phyloP scores from a whole-genome alignment of 2,329 filamentous ascomycete genomes.

The Neoscytalidium dimidiatum region DNA sequence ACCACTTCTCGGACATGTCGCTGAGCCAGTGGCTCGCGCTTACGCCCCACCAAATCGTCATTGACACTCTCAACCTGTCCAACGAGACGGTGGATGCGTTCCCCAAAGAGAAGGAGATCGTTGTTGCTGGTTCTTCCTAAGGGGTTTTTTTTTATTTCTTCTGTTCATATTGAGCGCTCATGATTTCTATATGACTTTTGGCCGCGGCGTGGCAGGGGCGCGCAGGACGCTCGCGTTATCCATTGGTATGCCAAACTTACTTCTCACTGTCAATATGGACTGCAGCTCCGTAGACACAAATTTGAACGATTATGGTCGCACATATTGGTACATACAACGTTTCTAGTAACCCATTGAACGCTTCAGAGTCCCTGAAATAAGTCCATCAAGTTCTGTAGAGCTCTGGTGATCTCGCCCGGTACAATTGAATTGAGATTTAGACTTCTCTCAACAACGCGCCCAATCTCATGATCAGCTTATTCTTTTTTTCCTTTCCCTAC shows the following conservation, averaged over 20 bases:
- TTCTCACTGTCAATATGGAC: no score
- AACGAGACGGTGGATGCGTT: slow-evolving; percentile 42
- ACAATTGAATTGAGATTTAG: neutral
- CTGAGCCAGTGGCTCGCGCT: slow-evolving; percentile 36
- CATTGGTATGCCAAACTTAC: no score
- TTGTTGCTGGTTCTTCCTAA: neutral
- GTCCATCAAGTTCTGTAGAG: no score
- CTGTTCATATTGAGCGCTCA: neutral
- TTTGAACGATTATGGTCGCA: no score
- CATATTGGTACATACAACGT: no score
- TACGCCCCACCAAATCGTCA: slow-evolving; percentile 59
- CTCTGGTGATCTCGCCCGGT: no score
- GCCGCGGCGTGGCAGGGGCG: no score
- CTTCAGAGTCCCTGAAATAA: no score
- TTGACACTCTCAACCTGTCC: slow-evolving; percentile 55
- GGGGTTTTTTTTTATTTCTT: neutral
- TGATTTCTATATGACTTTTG: neutral
- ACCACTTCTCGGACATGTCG: slow-evolving; percentile 21
- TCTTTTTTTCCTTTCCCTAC: neutral
- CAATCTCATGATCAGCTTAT: neutral
- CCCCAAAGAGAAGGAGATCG: slow-evolving; percentile 45
- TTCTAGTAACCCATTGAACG: no score
- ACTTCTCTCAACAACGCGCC: neutral
- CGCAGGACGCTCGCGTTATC: no score
- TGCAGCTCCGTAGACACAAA: no score